Conservation (phyloP, 805 yeast genomes). For the Henningerozyma blattae region DNA sequence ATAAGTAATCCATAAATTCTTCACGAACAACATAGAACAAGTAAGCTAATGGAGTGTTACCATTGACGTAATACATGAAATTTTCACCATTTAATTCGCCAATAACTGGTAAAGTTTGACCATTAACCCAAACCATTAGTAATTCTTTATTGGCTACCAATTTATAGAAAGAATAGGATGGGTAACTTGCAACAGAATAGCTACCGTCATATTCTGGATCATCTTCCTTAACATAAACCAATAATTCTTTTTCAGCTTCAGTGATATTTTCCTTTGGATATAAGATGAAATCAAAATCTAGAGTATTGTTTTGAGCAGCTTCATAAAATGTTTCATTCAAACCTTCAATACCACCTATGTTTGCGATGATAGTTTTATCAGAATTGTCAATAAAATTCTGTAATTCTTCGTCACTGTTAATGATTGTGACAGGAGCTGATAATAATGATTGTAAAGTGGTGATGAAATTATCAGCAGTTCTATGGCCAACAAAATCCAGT, state of each 20-base stretch:
- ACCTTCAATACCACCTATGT: constrained; percentile 34
- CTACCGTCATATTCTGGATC: constrained; percentile 10
- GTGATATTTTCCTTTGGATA: constrained; percentile 16
- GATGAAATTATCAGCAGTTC: constrained; percentile 23
- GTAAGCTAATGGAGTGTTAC: constrained; percentile 74
- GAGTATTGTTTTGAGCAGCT: constrained; percentile 55
- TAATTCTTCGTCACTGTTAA: constrained; percentile 25
- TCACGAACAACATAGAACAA: constrained; percentile 63
- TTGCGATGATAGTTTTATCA: constrained; percentile 30
- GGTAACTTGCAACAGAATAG: too few relatives aligned
- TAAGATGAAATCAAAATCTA: constrained; percentile 47
- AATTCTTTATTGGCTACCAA: constrained; percentile 5
- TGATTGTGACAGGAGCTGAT: constrained; percentile 19
- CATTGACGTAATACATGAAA: constrained; percentile 59
- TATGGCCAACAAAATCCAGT: background rate
- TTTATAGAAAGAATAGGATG: too few relatives aligned
- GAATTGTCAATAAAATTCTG: constrained; percentile 5
- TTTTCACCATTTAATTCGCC: constrained; percentile 81
- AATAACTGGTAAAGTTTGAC: constrained; percentile 68
- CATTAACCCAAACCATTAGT: constrained; percentile 21
- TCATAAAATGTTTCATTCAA: constrained; percentile 44
- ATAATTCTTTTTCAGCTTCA: constrained; percentile 13
- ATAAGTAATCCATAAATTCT: constrained; percentile 44
- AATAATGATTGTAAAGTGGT: constrained; percentile 36
- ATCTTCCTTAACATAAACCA: background rate